Evolutionary conservation across 164 flowering plant species (phyloP).

Genomic region (Vitis rotundifolia): DNA sequence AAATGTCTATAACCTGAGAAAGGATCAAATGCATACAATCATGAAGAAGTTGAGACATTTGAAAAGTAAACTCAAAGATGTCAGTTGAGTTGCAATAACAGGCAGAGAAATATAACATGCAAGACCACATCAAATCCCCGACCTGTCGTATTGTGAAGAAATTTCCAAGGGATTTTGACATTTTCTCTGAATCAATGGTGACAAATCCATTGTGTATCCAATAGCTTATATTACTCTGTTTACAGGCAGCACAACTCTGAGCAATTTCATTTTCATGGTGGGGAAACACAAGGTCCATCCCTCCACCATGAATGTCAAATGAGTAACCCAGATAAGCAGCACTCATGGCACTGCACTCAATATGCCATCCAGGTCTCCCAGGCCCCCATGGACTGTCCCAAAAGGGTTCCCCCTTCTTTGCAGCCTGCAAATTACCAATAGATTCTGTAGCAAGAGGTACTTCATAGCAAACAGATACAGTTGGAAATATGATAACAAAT

Average conservation of each 20-base stretch:
- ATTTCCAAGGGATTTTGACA: constrained; percentile 98
- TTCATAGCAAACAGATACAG: neutral
- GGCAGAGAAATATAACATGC: neutral
- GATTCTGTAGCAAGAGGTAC: neutral
- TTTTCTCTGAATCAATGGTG: constrained; percentile 80
- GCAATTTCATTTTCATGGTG: constrained; percentile 99
- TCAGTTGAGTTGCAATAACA: neutral
- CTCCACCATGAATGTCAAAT: constrained; percentile 99
- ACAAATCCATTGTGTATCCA: constrained; percentile 99
- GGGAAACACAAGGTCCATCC: constrained; percentile 97
- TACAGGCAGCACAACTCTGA: constrained; percentile 95
- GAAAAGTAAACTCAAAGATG: neutral
- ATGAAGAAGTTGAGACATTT: neutral
- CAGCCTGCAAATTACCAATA: constrained; percentile 54
- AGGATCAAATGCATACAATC: neutral
- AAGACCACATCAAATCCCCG: constrained; percentile 6
- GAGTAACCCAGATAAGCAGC: constrained; percentile 84
- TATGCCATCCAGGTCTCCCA: constrained; percentile 99
- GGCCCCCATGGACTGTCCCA: constrained; percentile 99
- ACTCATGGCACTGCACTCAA: constrained; percentile 99
- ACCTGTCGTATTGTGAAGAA: constrained; percentile 98
- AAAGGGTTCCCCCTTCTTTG: constrained; percentile 84
- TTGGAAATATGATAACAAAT: no score
- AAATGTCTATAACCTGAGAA: constrained; percentile 74
- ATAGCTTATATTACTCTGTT: constrained; percentile 62